A percentile compares a stretch with the other conserved stretches of the same genome.
These are phyloP conservation scores for Aspergillus fischeri DNA, from an alignment of 2,329 filamentous ascomycete species.

Conservation along the genomic window DNA sequence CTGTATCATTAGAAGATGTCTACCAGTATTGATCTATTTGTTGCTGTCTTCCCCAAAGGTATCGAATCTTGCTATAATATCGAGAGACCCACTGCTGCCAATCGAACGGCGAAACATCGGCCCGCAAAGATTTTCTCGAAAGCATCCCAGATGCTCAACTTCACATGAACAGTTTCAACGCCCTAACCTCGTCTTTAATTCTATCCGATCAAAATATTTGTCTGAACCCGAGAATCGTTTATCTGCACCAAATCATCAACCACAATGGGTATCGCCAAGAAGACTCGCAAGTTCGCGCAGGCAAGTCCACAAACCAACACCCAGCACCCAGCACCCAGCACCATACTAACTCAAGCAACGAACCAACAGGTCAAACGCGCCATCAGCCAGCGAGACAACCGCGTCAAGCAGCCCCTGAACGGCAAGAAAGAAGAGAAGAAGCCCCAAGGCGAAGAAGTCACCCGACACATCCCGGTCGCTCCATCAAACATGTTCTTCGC, in stretches of 20 bases:
- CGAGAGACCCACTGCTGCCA: not conserved
- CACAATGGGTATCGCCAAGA: conserved; percentile 84
- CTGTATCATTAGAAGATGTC: too few species aligned
- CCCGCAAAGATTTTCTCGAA: not conserved
- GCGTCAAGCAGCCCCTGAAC: conserved; percentile 12
- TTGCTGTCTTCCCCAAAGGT: not conserved
- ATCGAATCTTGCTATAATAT: not conserved
- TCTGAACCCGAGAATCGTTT: not conserved
- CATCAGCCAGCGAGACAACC: conserved; percentile 18
- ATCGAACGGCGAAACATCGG: not conserved
- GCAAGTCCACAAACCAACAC: conserved; percentile 60
- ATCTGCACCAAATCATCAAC: not conserved
- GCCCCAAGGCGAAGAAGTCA: conserved; percentile 14
- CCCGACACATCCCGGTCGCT: conserved; percentile 40
- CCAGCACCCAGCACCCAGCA: conserved; percentile 18
- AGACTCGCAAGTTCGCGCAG: conserved; percentile 83
- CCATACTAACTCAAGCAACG: not conserved
- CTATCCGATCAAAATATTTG: not conserved
- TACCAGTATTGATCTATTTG: too few species aligned
- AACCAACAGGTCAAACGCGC: conserved; percentile 18
- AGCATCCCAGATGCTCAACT: not conserved
- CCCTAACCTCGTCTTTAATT: not conserved
- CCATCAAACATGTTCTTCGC: conserved; percentile 83
- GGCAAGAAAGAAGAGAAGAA: conserved; percentile 11
- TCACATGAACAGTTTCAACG: not conserved